Percentiles rank a stretch among this genome's conserved stretches.
Conservation (phyloP, 768 basidiomycete genomes). For the Kwoniella dendrophila region DNA sequence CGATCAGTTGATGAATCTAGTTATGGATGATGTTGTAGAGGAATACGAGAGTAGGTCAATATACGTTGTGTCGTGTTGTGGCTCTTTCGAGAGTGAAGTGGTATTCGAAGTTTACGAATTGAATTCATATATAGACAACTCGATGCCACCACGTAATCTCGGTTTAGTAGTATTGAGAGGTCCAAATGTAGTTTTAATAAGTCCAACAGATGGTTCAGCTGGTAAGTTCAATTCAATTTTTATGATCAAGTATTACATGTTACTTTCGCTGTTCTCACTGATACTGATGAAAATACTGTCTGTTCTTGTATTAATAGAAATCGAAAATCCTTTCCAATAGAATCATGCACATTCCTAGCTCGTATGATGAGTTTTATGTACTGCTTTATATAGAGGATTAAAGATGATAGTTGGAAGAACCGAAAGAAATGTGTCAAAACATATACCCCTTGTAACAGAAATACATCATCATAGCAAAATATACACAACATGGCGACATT, state of each 20-base stretch:
- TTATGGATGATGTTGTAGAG: constrained; percentile 93
- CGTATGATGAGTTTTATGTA: too few relatives aligned
- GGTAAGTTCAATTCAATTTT: constrained; percentile 35
- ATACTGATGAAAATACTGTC: neutral
- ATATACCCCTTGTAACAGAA: too few relatives aligned
- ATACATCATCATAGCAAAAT: too few relatives aligned
- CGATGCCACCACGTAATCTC: constrained; percentile 58
- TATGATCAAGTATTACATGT: neutral
- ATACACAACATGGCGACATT: too few relatives aligned
- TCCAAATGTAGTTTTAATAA: constrained; percentile 89
- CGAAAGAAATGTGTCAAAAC: too few relatives aligned
- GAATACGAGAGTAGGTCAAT: constrained; percentile 66
- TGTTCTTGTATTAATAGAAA: constrained; percentile 27
- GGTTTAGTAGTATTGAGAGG: constrained; percentile 90
- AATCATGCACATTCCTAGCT: neutral
- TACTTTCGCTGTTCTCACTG: neutral
- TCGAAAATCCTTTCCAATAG: constrained; percentile 50
- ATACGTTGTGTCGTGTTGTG: neutral
- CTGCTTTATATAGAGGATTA: too few relatives aligned
- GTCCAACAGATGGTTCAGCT: constrained; percentile 92
- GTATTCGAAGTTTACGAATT: constrained; percentile 50
- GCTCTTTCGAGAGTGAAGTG: neutral
- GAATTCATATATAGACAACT: constrained; percentile 60
- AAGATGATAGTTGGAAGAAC: too few relatives aligned
- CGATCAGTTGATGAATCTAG: constrained; percentile 94